These are phyloP conservation scores for Cymbopogon flexuosus DNA, from an alignment of 202 grass and related monocot genomes.

Conservation along the genomic window DNA sequence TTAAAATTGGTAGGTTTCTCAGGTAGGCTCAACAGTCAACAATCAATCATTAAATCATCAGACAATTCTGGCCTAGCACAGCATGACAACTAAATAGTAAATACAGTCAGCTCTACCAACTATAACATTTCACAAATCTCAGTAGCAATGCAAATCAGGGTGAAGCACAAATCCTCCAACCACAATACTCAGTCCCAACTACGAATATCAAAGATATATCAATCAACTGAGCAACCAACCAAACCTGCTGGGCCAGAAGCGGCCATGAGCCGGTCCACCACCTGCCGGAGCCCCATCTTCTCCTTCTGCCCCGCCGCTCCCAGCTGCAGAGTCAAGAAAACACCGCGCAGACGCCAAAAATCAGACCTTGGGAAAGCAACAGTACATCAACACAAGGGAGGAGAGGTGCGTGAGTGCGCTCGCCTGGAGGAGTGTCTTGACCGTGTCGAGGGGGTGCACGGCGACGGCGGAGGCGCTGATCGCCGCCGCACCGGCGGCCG, in stretches of 20 bases:
- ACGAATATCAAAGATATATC: background rate
- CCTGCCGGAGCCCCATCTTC: conserved; percentile 61
- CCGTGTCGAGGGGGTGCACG: conserved; percentile 70
- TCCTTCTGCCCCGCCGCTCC: conserved; percentile 51
- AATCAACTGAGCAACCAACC: background rate
- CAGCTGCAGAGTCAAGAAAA: conserved; percentile 25
- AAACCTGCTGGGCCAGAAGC: conserved; percentile 59
- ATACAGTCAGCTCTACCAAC: background rate
- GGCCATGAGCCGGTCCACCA: conserved; percentile 52
- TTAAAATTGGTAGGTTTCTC: background rate
- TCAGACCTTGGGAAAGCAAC: conserved; percentile 9
- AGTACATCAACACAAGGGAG: background rate
- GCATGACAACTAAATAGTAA: background rate
- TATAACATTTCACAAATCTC: background rate
- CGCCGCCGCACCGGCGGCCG: conserved; percentile 40
- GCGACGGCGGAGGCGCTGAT: conserved; percentile 51
- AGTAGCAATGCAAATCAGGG: background rate
- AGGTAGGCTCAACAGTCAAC: background rate
- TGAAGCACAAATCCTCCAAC: background rate
- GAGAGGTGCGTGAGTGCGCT: background rate
- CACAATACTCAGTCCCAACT: background rate
- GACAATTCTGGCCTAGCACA: background rate
- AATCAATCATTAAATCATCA: background rate
- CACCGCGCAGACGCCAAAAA: background rate
- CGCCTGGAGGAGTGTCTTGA: conserved; percentile 86